Evolutionary conservation across 116 monocot genomes (phyloP).

Genomic region (Trichopus zeylanicus): DNA sequence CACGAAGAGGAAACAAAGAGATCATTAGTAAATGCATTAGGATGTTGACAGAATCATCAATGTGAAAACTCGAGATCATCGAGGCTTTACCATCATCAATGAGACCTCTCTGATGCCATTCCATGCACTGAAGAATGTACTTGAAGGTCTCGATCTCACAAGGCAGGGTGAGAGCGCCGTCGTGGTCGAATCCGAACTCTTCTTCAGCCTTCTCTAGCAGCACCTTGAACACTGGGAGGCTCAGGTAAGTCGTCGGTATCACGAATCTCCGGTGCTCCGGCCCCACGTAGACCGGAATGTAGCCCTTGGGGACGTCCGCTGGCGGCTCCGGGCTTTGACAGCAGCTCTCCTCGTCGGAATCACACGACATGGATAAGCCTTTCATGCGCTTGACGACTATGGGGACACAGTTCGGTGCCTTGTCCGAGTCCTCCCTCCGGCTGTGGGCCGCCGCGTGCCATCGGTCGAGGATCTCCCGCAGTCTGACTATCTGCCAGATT

Average conservation of each 20-base stretch:
- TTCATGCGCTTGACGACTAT: too few relatives aligned
- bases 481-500: slow-evolving; percentile 33
- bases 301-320: slow-evolving; percentile 53
- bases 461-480: slow-evolving; percentile 34
- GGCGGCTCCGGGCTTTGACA: slow-evolving; percentile 29
- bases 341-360: slow-evolving; percentile 42
- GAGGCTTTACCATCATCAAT: slow-evolving; percentile 38
- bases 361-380: too few relatives aligned
- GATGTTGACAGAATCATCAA: too few relatives aligned
- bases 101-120: slow-evolving; percentile 22
- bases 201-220: slow-evolving; percentile 62
- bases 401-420: too few relatives aligned
- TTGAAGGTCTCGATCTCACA: slow-evolving; percentile 65
- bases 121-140: slow-evolving; percentile 57
- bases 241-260: slow-evolving; percentile 46
- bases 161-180: slow-evolving; percentile 52
- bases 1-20: background rate
- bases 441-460: slow-evolving; percentile 25
- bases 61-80: too few relatives aligned
- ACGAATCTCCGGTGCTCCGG: slow-evolving; percentile 51
- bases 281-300: slow-evolving; percentile 49
- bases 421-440: background rate
- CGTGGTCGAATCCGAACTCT: slow-evolving; percentile 60
- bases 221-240: slow-evolving; percentile 38
- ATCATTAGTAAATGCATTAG: background rate